phyloP scores from a whole-genome alignment of 805 yeast species.

The Lipomyces spencermartinsiae region DNA sequence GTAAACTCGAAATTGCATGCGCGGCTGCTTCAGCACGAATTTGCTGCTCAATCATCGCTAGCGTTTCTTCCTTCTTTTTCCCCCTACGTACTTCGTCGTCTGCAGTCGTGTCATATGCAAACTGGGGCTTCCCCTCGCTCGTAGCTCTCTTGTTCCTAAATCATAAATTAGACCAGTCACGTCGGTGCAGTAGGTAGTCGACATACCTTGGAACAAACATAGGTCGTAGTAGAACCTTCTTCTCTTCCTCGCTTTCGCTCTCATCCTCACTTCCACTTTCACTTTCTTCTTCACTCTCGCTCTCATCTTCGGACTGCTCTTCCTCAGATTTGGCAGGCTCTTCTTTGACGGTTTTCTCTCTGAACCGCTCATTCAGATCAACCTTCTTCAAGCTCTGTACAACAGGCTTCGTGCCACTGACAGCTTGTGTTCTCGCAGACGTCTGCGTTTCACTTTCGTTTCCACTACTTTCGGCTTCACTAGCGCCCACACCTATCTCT shows the following conservation, averaged over 20 bases:
- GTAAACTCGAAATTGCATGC: conserved; percentile 30
- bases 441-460: not conserved
- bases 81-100: conserved; percentile 13
- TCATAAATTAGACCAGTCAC: not conserved
- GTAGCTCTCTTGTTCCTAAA: conserved; percentile 30
- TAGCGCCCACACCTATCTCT: not conserved
- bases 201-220: conserved; percentile 43
- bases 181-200: not conserved
- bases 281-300: conserved; percentile 9
- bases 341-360: not conserved
- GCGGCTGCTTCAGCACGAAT: conserved; percentile 42
- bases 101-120: not conserved
- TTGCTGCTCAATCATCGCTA: conserved; percentile 43
- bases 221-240: conserved; percentile 44
- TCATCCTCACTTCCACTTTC: conserved; percentile 11
- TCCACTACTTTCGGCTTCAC: not conserved
- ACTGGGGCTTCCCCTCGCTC: conserved; percentile 20
- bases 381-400: conserved; percentile 13
- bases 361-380: conserved; percentile 11
- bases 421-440: not conserved
- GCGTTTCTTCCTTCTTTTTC: conserved; percentile 36
- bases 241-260: conserved; percentile 34
- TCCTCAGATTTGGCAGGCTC: not conserved
- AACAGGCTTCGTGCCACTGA: not conserved
- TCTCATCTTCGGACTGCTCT: not conserved